phyloP scores from a whole-genome alignment of 164 flowering plant species.

The Dillenia suffruticosa region DNA sequence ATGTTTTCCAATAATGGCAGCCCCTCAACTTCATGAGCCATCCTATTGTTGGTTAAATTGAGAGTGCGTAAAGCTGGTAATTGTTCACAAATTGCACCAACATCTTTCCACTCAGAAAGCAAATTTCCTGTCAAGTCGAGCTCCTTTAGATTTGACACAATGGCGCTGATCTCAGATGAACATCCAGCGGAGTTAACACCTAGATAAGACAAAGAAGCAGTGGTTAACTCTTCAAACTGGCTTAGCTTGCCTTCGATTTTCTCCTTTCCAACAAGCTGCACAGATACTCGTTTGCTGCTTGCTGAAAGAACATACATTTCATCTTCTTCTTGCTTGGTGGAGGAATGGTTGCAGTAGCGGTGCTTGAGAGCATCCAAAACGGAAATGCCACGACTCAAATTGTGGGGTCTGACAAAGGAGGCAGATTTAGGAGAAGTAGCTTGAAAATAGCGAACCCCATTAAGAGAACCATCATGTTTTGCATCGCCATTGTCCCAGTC shows the following conservation, averaged over 20 bases:
- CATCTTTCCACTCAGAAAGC: slow-evolving; percentile 77
- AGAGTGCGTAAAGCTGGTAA: slow-evolving; percentile 62
- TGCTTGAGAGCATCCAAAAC: slow-evolving; percentile 63
- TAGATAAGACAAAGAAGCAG: slow-evolving; percentile 66
- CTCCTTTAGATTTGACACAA: slow-evolving; percentile 70
- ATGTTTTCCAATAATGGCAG: slow-evolving; percentile 48
- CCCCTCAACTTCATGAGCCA: slow-evolving; percentile 39
- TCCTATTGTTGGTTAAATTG: slow-evolving; percentile 55
- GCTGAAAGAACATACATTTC: slow-evolving; percentile 96
- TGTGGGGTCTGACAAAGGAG: slow-evolving; percentile 68
- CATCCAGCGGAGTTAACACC: slow-evolving; percentile 65
- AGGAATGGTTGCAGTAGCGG: slow-evolving; percentile 52
- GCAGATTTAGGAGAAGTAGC: slow-evolving; percentile 53
- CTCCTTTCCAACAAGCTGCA: slow-evolving; percentile 74
- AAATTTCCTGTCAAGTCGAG: slow-evolving; percentile 94
- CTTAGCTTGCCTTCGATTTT: slow-evolving; percentile 75
- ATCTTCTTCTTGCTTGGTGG: slow-evolving; percentile 89
- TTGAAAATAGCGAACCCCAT: slow-evolving; percentile 63
- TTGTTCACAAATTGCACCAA: slow-evolving; percentile 59
- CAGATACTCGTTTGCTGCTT: slow-evolving; percentile 58
- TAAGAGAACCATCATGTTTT: slow-evolving; percentile 84
- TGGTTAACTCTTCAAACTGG: slow-evolving; percentile 63
- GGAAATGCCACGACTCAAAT: slow-evolving; percentile 59
- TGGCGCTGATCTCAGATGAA: slow-evolving; percentile 28
- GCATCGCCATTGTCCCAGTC: slow-evolving; percentile 91